These are phyloP conservation scores for Solanum microdontum DNA, from an alignment of 257 asterid species.

Conservation along the genomic window DNA sequence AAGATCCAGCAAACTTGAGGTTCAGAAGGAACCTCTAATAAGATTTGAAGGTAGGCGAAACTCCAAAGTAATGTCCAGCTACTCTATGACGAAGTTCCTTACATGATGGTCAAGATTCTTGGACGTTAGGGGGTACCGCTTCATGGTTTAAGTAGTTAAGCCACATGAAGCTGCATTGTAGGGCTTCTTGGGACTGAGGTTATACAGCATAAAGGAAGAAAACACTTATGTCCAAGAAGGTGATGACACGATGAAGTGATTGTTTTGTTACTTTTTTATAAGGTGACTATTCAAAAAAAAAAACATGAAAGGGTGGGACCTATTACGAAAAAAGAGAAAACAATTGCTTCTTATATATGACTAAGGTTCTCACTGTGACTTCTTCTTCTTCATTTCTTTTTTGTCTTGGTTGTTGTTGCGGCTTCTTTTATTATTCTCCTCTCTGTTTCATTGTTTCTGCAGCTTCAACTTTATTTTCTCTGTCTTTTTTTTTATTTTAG, in stretches of 20 bases:
- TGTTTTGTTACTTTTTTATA: not conserved
- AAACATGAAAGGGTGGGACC: not conserved
- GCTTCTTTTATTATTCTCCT: not conserved
- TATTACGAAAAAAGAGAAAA: not conserved
- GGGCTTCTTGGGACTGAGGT: not conserved
- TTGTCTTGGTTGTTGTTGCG: not conserved
- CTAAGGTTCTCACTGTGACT: not conserved
- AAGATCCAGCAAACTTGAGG: not conserved
- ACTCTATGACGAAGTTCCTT: not conserved
- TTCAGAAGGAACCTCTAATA: not conserved
- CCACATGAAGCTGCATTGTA: not conserved
- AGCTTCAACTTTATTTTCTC: not conserved
- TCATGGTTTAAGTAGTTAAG: not conserved
- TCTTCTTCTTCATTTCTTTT: not conserved
- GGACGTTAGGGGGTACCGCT: not conserved
- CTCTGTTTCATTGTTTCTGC: not conserved
- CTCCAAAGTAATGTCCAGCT: not conserved
- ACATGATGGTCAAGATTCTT: not conserved
- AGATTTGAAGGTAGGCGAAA: not conserved
- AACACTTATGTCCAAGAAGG: not conserved
- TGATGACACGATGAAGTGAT: not conserved
- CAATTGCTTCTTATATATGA: not conserved
- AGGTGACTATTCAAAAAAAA: not conserved
- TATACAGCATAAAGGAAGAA: not conserved
- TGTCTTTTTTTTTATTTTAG: not conserved